A percentile compares a stretch with the other conserved stretches of the same genome.
Conservation (phyloP, 345 rosid species). For the Ricinus communis region DNA sequence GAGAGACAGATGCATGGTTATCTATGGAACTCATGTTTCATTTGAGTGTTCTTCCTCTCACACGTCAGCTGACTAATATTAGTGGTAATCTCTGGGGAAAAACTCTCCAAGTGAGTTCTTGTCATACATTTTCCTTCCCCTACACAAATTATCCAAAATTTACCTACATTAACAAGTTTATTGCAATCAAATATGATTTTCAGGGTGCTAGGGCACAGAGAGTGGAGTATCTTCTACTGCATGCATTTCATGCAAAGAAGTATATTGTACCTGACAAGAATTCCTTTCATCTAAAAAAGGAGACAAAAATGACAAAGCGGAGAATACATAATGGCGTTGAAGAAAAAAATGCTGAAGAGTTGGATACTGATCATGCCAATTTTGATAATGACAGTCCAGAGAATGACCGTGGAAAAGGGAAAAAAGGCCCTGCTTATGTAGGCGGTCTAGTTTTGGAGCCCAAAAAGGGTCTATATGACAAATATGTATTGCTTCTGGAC, state of each 20-base stretch:
- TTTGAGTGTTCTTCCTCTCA: constrained; percentile 93
- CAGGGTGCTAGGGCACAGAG: constrained; percentile 99
- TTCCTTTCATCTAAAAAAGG: constrained; percentile 53
- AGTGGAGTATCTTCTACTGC: constrained; percentile 87
- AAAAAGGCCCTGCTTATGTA: constrained; percentile 89
- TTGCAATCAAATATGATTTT: constrained; percentile 18
- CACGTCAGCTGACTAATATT: constrained; percentile 94
- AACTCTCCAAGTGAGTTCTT: constrained; percentile 84
- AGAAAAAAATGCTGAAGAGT: constrained; percentile 44
- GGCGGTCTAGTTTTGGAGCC: constrained; percentile 99
- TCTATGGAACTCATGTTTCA: constrained; percentile 99
- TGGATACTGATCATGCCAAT: constrained; percentile 42
- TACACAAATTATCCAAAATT: constrained; percentile 5
- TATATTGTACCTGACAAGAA: constrained; percentile 90
- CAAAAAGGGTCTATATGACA: constrained; percentile 92
- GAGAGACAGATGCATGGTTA: constrained; percentile 98
- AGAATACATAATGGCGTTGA: constrained; percentile 47
- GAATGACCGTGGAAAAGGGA: constrained; percentile 52
- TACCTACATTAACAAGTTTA: background rate
- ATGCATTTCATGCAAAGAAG: constrained; percentile 88
- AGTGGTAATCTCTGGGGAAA: constrained; percentile 99
- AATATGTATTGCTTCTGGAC: constrained; percentile 87
- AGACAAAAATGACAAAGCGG: constrained; percentile 55
- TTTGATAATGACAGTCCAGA: constrained; percentile 44
- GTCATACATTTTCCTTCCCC: background rate